These are phyloP conservation scores for Verticillium dahliae DNA, from an alignment of 2,329 filamentous ascomycete genomes.

Conservation along the genomic window DNA sequence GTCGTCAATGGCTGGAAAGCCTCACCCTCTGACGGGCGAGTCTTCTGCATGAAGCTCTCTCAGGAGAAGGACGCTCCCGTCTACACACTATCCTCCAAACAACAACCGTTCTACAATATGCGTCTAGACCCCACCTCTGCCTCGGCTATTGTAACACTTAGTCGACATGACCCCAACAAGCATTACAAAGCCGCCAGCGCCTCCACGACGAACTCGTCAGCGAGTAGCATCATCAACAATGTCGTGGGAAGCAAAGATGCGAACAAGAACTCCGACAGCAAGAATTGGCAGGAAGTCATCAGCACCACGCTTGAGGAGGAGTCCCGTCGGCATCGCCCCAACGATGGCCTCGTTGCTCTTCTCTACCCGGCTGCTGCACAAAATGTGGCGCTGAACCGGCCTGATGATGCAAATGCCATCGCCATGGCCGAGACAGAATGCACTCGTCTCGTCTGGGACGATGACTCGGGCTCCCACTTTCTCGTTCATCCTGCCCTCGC, in stretches of 20 bases:
- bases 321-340: constrained; percentile 43
- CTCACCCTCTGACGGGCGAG: constrained; percentile 48
- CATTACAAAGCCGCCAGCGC: constrained; percentile 36
- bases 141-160: constrained; percentile 54
- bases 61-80: constrained; percentile 55
- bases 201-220: constrained; percentile 16
- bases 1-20: constrained; percentile 65
- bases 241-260: constrained; percentile 19
- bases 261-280: constrained; percentile 26
- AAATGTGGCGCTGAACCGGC: constrained; percentile 53
- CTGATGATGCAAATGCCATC: constrained; percentile 52
- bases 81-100: constrained; percentile 56
- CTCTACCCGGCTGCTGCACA: constrained; percentile 62
- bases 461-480: constrained; percentile 52
- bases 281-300: constrained; percentile 52
- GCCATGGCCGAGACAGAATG: constrained; percentile 62
- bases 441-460: constrained; percentile 66
- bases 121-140: constrained; percentile 57
- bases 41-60: constrained; percentile 52
- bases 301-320: constrained; percentile 52
- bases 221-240: constrained; percentile 22
- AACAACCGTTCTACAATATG: constrained; percentile 62
- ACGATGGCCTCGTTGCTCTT: constrained; percentile 59
- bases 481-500: constrained; percentile 57
- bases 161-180: constrained; percentile 54